Conservation (phyloP, 202 grass and related monocot genomes). For the Saccharum hybrid region DNA sequence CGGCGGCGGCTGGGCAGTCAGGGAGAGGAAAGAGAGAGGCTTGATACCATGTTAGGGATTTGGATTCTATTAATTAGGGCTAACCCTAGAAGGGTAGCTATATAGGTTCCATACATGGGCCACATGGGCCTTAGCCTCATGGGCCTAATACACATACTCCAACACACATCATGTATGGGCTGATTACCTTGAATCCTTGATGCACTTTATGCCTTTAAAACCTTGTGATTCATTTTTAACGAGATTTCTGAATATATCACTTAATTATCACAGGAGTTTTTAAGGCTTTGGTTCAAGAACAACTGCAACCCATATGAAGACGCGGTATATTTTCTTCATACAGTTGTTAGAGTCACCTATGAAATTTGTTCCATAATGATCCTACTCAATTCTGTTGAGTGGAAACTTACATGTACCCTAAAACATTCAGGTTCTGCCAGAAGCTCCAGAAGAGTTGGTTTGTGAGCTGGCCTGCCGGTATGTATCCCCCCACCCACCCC, state of each 20-base stretch:
- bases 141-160: too few species aligned
- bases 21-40: too few species aligned
- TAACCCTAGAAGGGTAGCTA: too few species aligned
- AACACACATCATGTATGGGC: not conserved
- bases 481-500: not conserved
- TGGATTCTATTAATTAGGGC: too few species aligned
- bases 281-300: conserved; percentile 93
- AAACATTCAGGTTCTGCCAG: conserved; percentile 74
- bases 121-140: too few species aligned
- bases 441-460: conserved; percentile 84
- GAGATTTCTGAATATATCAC: not conserved
- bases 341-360: not conserved
- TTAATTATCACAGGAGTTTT: conserved; percentile 72
- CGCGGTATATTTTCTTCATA: conserved; percentile 48
- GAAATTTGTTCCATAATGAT: not conserved
- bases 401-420: conserved; percentile 32
- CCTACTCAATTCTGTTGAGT: not conserved
- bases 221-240: too few species aligned
- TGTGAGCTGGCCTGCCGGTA: conserved; percentile 93
- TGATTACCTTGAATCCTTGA: not conserved
- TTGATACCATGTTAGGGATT: too few species aligned
- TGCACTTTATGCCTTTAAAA: not conserved
- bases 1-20: too few species aligned
- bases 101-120: too few species aligned
- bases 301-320: conserved; percentile 98